A percentile compares a stretch with the other conserved stretches of the same genome.
phyloP scores from a whole-genome alignment of 2,329 filamentous ascomycete species.

The Ambrosiella cleistominuta region DNA sequence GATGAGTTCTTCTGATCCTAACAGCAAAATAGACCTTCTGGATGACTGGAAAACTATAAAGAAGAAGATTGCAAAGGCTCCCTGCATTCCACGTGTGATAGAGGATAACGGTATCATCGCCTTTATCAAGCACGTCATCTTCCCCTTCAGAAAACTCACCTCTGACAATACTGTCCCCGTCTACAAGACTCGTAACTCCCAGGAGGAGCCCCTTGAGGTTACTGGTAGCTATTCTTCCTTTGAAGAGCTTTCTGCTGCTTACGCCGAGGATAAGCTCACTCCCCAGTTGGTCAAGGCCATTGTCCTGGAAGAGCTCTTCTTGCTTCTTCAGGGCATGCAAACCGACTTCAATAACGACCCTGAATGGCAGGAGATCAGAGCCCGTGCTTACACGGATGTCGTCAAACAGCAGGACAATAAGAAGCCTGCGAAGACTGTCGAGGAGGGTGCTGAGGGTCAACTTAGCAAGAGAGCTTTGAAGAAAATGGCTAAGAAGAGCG shows the following conservation, averaged over 20 bases:
- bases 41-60: constrained; percentile 56
- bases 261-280: constrained; percentile 56
- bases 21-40: constrained; percentile 87
- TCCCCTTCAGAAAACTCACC: constrained; percentile 55
- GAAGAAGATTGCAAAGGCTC: constrained; percentile 76
- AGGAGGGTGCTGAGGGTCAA: constrained; percentile 45
- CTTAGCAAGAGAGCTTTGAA: constrained; percentile 21
- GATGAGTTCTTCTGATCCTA: constrained; percentile 61
- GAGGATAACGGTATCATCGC: constrained; percentile 77
- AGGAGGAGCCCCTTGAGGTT: constrained; percentile 42
- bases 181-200: constrained; percentile 47
- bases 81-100: constrained; percentile 54
- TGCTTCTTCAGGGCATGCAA: constrained; percentile 62
- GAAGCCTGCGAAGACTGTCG: constrained; percentile 47
- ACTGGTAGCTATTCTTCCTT: constrained; percentile 52
- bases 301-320: constrained; percentile 53
- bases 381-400: constrained; percentile 62
- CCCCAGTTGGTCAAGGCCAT: constrained; percentile 82
- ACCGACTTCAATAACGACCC: constrained; percentile 48
- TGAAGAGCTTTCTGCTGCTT: constrained; percentile 60
- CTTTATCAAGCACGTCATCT: constrained; percentile 72
- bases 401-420: constrained; percentile 51
- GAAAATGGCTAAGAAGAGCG: no score
- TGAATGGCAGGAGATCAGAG: constrained; percentile 56
- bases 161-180: constrained; percentile 19